Base-by-base conservation (phyloP, 2,329 filamentous ascomycete species). In the Colletotrichum tanaceti region DNA sequence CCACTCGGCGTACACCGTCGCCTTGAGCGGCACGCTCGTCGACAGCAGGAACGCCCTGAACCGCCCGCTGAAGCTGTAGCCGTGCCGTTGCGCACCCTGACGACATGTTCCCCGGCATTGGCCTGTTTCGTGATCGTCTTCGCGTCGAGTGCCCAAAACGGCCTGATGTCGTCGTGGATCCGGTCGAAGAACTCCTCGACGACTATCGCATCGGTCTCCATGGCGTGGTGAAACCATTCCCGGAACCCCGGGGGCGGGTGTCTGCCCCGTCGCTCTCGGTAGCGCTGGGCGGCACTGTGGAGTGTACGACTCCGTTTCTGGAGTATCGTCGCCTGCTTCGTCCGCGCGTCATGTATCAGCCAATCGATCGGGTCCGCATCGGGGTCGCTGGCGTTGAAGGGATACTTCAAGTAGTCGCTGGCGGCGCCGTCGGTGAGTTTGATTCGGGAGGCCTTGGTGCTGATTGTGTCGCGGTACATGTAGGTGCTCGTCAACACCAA, bases 1-100 rank as follows among this genome's bases (percentile, higher is more conserved):
- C 91, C 91, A 93, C 76, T 93, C 91, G 10, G 86, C 81, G 75
- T 91, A 93, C 50, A 93, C 84, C 4, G 91, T 93, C 14, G 88
- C 86, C 78, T 93, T 93, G 75, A 93, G 85, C 1, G 89, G 89
- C 41, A 92, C 77, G 53, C 86, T 89, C 1, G 86, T 91, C 44
- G 86, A 90, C 32, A 85, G 82, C 10, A 93, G 79, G 72, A 93
- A 90, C 0, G 84, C 85, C 54, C 86, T 84, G 77, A 87, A 91
- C n/a, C 89, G 84, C 4, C 86, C 88, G 63, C 84, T 87, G 74
- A 89, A 89, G 2, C 84, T 86, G 77, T 71, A 63, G n/a, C 91
- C 91, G 75, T 77, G 68, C 84, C 84, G 57, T 80, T 76, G 54
- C 85, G 82, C 53, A 86, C 84, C 39, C 80, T 79, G 47, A 86